Percentiles rank a stretch among this genome's conserved stretches.
These are phyloP conservation scores for Cornus florida DNA, from an alignment of 148 eudicot species.

Conservation along the genomic window DNA sequence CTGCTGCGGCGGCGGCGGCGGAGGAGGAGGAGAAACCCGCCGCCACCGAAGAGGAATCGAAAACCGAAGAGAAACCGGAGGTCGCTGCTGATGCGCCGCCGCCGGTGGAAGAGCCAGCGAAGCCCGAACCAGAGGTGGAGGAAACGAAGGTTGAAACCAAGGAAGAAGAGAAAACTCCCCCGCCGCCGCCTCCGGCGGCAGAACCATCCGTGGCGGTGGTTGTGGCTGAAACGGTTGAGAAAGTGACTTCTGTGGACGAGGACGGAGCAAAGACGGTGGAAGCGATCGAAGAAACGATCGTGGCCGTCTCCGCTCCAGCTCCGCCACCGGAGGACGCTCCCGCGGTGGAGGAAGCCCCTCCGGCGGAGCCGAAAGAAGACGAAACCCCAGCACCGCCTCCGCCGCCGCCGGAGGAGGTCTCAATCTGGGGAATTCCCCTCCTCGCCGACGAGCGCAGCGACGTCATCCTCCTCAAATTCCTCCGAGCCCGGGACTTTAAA, in stretches of 20 bases:
- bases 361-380: not conserved
- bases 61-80: conserved; percentile 33
- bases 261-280: conserved; percentile 46
- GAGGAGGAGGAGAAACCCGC: conserved; percentile 13
- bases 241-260: conserved; percentile 14
- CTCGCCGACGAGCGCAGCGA: conserved; percentile 39
- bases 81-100: conserved; percentile 13
- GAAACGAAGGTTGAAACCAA: not conserved
- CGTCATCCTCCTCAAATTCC: conserved; percentile 39
- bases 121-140: not conserved
- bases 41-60: not conserved
- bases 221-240: not conserved
- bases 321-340: not conserved
- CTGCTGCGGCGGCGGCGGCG: conserved; percentile 16
- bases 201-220: not conserved
- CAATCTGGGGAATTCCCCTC: conserved; percentile 49
- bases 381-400: not conserved
- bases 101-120: not conserved
- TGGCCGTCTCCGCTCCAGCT: conserved; percentile 9
- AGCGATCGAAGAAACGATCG: conserved; percentile 35
- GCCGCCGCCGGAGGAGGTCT: conserved; percentile 11
- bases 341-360: conserved; percentile 12
- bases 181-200: conserved; percentile 12
- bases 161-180: conserved; percentile 7
- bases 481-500: conserved; percentile 38